Conservation (phyloP, 495 filamentous ascomycete species). For the Penicillium angulare region DNA sequence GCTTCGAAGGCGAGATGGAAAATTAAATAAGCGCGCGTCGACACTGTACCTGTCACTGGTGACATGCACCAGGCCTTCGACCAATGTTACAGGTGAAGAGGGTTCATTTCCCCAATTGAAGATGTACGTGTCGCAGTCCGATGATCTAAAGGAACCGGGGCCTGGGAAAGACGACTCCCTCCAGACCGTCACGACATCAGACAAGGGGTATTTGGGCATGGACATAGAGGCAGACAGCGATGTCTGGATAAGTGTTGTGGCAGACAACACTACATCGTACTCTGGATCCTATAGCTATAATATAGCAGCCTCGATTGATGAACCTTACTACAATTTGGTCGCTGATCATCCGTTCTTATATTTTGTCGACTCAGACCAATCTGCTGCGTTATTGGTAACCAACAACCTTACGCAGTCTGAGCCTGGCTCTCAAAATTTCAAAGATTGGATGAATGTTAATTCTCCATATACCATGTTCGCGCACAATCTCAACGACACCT, state of each 20-base stretch:
- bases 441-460: conserved; percentile 54
- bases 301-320: conserved; percentile 79
- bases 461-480: conserved; percentile 79
- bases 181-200: conserved; percentile 44
- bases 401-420: conserved; percentile 58
- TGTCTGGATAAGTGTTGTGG: conserved; percentile 73
- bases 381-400: conserved; percentile 74
- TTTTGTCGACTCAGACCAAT: conserved; percentile 77
- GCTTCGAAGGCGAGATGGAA: conserved; percentile 21
- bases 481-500: conserved; percentile 57
- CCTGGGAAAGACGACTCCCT: conserved; percentile 45
- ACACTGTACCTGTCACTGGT: conserved; percentile 77
- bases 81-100: conserved; percentile 33
- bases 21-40: conserved; percentile 31
- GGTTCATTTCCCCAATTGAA: conserved; percentile 64
- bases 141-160: conserved; percentile 65
- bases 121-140: conserved; percentile 70
- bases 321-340: conserved; percentile 62
- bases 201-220: conserved; percentile 56
- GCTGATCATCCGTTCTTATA: conserved; percentile 50
- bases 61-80: conserved; percentile 69
- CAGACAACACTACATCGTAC: conserved; percentile 58
- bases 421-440: conserved; percentile 35
- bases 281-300: conserved; percentile 68
- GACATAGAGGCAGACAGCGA: conserved; percentile 46